Base-by-base conservation (phyloP, 2,329 filamentous ascomycete species). In the Trichoderma afroharzianum region DNA sequence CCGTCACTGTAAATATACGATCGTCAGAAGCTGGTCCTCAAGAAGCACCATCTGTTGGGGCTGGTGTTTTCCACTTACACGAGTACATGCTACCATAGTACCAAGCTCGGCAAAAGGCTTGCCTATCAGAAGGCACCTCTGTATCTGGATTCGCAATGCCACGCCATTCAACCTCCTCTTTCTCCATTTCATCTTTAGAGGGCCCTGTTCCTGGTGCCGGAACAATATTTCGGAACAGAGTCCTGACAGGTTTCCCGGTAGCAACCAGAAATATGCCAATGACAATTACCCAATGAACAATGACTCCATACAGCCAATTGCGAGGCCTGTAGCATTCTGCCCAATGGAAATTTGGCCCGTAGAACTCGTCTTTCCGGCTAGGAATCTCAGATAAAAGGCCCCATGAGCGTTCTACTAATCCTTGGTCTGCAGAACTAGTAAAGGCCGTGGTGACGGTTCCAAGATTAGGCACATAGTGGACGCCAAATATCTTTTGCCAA, bases 11-110 rank as follows among this genome's bases (percentile, higher is more conserved):
- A 15, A 50, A 6, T 39, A 67, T 66, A 74, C 70, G 74, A 57
- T 33, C 2, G 67, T 68, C 12, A 68, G 55, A 14, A 50, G 1
- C 12, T 43, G 5, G 14, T 12, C 9, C 4, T 36, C 3, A 58
- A 47, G 6, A 28, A 3, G 32, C 0, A n/a, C 12, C 9, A 43
- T 47, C 21, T 61, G 12, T 2, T 8, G 57, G n/a, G 15, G 12
- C 1, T 18, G 12, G 4, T 71, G 21, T 64, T n/a, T 58, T 66
- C 21, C 58, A 81, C 89, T 86, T 79, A 91, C 88, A 80, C n/a
- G 83, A 81, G 79, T 95, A 95, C 78, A 90, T 84, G 75, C 87
- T 87, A 3, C 92, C 91, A 4, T 85, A 80, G 74, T 85, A 90
- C 75, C 84, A 83, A 53, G 88, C 85, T 67, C 85, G 85, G 67